phyloP scores from a whole-genome alignment of 306 rosid species.

The Casuarina glauca region DNA sequence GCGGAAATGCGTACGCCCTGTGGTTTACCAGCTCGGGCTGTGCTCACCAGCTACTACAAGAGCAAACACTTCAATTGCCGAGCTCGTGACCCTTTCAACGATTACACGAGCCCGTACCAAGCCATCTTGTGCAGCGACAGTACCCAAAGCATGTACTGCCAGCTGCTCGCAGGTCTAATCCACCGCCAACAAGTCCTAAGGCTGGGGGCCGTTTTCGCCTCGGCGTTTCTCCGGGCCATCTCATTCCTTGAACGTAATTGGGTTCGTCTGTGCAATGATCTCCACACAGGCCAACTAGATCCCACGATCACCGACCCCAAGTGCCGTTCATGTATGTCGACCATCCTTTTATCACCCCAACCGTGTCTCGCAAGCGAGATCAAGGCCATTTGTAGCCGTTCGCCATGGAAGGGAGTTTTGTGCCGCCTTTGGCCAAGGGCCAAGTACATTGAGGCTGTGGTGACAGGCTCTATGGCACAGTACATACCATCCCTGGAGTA shows the following conservation, averaged over 20 bases:
- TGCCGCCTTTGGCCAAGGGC: conserved; percentile 82
- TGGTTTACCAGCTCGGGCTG: conserved; percentile 76
- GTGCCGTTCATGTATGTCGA: conserved; percentile 57
- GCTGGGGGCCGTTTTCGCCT: conserved; percentile 90
- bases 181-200: conserved; percentile 70
- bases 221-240: conserved; percentile 73
- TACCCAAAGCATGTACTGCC: conserved; percentile 93
- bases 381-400: conserved; percentile 40
- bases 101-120: conserved; percentile 80
- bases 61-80: conserved; percentile 86
- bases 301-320: conserved; percentile 53
- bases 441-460: conserved; percentile 82
- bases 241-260: conserved; percentile 78
- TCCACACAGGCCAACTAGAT: conserved; percentile 51
- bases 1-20: conserved; percentile 73
- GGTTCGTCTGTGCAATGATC: conserved; percentile 57
- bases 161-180: conserved; percentile 69
- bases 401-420: conserved; percentile 73
- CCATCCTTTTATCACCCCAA: conserved; percentile 48
- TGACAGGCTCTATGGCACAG: conserved; percentile 90
- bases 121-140: conserved; percentile 70
- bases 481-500: conserved; percentile 72
- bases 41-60: conserved; percentile 85
- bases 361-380: conserved; percentile 68
- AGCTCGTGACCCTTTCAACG: conserved; percentile 57